Evolutionary conservation across 1,284 basidiomycete genomes (phyloP).

Genomic region (Sutorius eximius): DNA sequence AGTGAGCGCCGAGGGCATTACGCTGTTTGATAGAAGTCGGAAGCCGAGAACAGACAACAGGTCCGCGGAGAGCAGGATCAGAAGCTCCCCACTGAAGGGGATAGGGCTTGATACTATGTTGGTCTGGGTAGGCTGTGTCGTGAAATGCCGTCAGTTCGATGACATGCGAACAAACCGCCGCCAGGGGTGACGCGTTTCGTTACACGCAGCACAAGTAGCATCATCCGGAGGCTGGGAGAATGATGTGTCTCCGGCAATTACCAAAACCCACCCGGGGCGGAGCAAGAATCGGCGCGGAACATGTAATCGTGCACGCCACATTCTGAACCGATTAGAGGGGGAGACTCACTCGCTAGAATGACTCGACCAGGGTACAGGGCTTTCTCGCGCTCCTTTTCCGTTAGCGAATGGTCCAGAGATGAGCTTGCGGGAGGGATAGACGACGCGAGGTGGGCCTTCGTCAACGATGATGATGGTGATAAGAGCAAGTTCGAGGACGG

Average conservation of each 20-base stretch:
- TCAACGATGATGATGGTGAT: slow-evolving; percentile 26
- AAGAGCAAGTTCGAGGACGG: slow-evolving; percentile 22
- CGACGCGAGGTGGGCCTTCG: slow-evolving; percentile 30
- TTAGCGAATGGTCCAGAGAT: slow-evolving; percentile 14
- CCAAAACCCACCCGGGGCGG: neutral
- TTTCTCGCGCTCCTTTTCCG: slow-evolving; percentile 70
- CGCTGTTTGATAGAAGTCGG: slow-evolving; percentile 83
- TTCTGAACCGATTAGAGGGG: neutral
- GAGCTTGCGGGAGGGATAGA: slow-evolving; percentile 32
- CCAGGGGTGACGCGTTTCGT: slow-evolving; percentile 7
- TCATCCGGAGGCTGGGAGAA: slow-evolving; percentile 18
- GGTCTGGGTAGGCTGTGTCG: slow-evolving; percentile 68
- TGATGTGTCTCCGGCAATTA: slow-evolving; percentile 1
- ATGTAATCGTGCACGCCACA: neutral
- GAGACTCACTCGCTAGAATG: slow-evolving; percentile 71
- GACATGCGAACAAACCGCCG: neutral
- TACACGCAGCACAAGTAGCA: slow-evolving; percentile 2
- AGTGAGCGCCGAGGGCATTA: slow-evolving; percentile 93
- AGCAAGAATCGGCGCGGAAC: neutral
- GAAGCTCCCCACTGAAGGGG: slow-evolving; percentile 82
- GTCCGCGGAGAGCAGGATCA: slow-evolving; percentile 70
- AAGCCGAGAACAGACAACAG: slow-evolving; percentile 88
- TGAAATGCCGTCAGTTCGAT: slow-evolving; percentile 8
- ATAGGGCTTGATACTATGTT: slow-evolving; percentile 74
- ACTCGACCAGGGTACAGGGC: slow-evolving; percentile 76